These are phyloP conservation scores for Penstemon davidsonii DNA, from an alignment of 257 asterid species.

Conservation along the genomic window DNA sequence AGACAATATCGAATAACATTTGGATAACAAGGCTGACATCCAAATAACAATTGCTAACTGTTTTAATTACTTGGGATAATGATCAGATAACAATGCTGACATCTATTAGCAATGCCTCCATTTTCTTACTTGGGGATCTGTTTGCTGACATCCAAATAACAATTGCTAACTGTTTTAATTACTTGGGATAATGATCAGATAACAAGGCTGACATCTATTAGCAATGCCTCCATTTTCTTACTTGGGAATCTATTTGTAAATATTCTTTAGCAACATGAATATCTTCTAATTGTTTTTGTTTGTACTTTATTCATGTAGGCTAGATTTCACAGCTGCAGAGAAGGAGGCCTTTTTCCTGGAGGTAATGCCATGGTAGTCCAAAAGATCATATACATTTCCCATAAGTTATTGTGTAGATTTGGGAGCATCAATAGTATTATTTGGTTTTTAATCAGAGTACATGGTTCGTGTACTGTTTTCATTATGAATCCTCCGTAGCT, in stretches of 20 bases:
- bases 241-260: conserved; percentile 8
- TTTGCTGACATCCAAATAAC: background rate
- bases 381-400: conserved; percentile 17
- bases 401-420: conserved; percentile 11
- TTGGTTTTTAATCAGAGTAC: conserved; percentile 17
- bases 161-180: no score
- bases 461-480: background rate
- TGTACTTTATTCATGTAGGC: conserved; percentile 53
- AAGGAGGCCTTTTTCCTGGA: conserved; percentile 76
- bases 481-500: conserved; percentile 2
- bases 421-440: conserved; percentile 5
- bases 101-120: conserved; percentile 12
- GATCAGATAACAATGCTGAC: no score
- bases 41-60: no score
- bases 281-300: conserved; percentile 24
- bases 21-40: no score
- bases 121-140: conserved; percentile 4
- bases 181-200: no score
- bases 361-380: conserved; percentile 43
- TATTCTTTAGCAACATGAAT: conserved; percentile 21
- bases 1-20: no score
- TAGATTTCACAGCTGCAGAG: conserved; percentile 71
- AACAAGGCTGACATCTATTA: background rate
- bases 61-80: no score
- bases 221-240: conserved; percentile 10